Evolutionary conservation across 164 flowering plant genomes (phyloP).

Genomic region (Stephania cephalantha): DNA sequence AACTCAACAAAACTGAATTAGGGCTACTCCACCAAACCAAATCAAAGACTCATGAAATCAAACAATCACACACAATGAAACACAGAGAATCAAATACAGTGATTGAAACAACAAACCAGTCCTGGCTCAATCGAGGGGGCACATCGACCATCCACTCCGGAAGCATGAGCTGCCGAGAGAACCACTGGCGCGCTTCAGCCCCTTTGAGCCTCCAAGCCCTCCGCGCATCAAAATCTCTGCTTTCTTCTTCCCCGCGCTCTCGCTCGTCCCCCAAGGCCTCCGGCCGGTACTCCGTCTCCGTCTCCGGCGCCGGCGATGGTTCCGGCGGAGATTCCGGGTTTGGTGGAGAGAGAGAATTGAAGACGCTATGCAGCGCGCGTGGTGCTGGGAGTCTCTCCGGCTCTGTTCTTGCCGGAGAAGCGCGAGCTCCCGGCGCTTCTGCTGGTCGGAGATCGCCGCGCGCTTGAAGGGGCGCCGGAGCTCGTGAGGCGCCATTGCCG

Average conservation of each 20-base stretch:
- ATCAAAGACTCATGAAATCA: not conserved
- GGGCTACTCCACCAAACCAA: not conserved
- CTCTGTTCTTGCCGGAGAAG: conserved; percentile 68
- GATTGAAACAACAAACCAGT: conserved; percentile 44
- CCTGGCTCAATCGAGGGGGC: conserved; percentile 54
- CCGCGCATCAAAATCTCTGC: conserved; percentile 42
- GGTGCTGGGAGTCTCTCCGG: conserved; percentile 77
- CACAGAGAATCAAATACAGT: not conserved
- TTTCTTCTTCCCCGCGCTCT: conserved; percentile 5
- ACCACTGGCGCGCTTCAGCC: conserved; percentile 75
- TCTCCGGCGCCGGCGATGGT: conserved; percentile 20
- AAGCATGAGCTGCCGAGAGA: conserved; percentile 81
- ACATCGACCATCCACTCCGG: conserved; percentile 99
- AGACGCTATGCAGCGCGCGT: conserved; percentile 74
- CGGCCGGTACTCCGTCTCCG: conserved; percentile 3
- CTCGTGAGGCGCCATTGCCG: conserved; percentile 64
- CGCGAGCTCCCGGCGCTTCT: conserved; percentile 70
- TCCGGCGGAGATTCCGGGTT: conserved; percentile 15
- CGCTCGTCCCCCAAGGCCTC: conserved; percentile 5
- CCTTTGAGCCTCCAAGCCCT: conserved; percentile 76
- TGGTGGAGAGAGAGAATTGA: conserved; percentile 49
- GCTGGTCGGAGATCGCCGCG: conserved; percentile 79
- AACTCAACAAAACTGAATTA: too few relatives aligned
- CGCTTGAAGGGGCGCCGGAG: conserved; percentile 85
- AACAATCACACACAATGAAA: not conserved